A percentile compares a stretch with the other conserved stretches of the same genome.
These are phyloP conservation scores for Favolaschia claudopus DNA, from an alignment of 768 basidiomycete species.

Conservation along the genomic window DNA sequence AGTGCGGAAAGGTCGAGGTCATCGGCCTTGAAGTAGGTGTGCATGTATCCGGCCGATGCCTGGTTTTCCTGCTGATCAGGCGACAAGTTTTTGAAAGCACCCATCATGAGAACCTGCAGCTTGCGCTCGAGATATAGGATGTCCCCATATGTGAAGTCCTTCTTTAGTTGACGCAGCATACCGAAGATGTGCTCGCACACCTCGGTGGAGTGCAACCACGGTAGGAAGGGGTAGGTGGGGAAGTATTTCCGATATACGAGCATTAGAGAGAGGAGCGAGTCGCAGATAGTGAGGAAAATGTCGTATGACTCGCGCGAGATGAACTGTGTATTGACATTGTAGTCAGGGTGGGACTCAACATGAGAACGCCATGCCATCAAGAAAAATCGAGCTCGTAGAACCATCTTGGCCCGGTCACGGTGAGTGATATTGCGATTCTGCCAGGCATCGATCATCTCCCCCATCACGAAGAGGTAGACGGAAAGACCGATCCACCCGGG, in stretches of 20 bases:
- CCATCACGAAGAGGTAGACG: conserved; percentile 40
- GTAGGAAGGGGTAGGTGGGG: conserved; percentile 29
- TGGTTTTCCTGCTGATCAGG: conserved; percentile 21
- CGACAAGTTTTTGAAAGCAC: conserved; percentile 8
- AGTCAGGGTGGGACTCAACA: conserved; percentile 24
- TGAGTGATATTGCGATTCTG: conserved; percentile 34
- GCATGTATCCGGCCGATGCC: conserved; percentile 28
- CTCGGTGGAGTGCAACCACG: conserved; percentile 41
- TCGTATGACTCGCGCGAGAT: conserved; percentile 29
- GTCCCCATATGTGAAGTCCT: conserved; percentile 33
- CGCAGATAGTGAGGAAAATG: conserved; percentile 29
- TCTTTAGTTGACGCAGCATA: conserved; percentile 19
- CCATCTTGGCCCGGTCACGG: conserved; percentile 29
- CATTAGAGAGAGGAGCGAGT: conserved; percentile 27
- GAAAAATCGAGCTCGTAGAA: conserved; percentile 29
- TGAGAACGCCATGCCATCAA: conserved; percentile 29
- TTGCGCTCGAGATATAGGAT: conserved; percentile 28
- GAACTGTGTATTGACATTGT: conserved; percentile 25
- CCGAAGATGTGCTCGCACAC: conserved; percentile 39
- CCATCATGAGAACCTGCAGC: conserved; percentile 23
- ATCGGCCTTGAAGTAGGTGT: conserved; percentile 28
- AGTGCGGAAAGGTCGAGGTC: conserved; percentile 24
- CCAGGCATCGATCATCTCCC: conserved; percentile 36
- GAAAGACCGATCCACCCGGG: conserved; percentile 26
- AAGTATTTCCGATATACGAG: conserved; percentile 23